Conservation (phyloP, 495 filamentous ascomycete genomes). For the Daldinia grandis region DNA sequence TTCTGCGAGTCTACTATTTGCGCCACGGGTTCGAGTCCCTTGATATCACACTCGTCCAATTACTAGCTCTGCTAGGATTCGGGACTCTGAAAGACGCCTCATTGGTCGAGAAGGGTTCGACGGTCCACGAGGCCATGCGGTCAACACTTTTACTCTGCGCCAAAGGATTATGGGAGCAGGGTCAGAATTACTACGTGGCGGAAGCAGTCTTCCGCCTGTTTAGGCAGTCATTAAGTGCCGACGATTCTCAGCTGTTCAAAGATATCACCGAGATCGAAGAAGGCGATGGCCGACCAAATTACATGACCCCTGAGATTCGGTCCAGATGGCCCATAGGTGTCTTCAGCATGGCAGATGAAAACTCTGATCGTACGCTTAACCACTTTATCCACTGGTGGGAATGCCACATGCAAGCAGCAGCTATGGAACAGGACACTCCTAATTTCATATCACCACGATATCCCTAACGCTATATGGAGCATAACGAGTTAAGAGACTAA, state of each 20-base stretch:
- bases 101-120: slow-evolving; percentile 15
- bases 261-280: slow-evolving; percentile 30
- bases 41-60: slow-evolving; percentile 32
- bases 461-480: not conserved
- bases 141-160: slow-evolving; percentile 35
- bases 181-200: slow-evolving; percentile 33
- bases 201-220: slow-evolving; percentile 30
- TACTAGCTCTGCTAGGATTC: slow-evolving; percentile 28
- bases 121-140: slow-evolving; percentile 18
- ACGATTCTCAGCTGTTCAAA: slow-evolving; percentile 20
- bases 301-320: slow-evolving; percentile 22
- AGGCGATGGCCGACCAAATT: slow-evolving; percentile 11
- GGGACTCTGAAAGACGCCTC: slow-evolving; percentile 22
- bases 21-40: slow-evolving; percentile 50
- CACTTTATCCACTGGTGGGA: slow-evolving; percentile 28
- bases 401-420: slow-evolving; percentile 2
- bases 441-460: not conserved
- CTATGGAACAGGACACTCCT: slow-evolving; percentile 1
- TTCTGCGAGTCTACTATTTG: slow-evolving; percentile 53
- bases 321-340: slow-evolving; percentile 33
- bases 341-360: slow-evolving; percentile 26
- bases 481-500: not conserved
- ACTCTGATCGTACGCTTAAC: slow-evolving; percentile 19
- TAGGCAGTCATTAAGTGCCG: slow-evolving; percentile 17
- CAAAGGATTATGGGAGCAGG: slow-evolving; percentile 37